phyloP scores from a whole-genome alignment of 768 basidiomycete species.

The Tylopilus rubrobrunneus region DNA sequence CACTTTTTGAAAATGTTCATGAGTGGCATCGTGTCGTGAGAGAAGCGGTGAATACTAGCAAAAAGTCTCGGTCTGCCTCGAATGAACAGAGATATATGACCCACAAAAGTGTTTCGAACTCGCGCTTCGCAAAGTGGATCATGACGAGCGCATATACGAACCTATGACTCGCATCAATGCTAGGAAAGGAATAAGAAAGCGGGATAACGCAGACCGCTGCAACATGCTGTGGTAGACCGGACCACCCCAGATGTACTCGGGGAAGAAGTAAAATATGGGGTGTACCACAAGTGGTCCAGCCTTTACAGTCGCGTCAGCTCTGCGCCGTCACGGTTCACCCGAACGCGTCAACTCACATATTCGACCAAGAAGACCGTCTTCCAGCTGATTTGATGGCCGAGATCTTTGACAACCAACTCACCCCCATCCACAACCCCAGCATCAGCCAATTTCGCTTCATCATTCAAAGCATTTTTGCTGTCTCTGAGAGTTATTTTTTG shows the following conservation, averaged over 20 bases:
- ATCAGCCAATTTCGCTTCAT: slow-evolving; percentile 56
- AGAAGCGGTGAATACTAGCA: slow-evolving; percentile 89
- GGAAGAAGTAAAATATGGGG: slow-evolving; percentile 75
- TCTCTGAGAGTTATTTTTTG: slow-evolving; percentile 71
- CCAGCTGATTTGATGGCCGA: slow-evolving; percentile 90
- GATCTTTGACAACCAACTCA: slow-evolving; percentile 79
- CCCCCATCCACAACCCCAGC: slow-evolving; percentile 56
- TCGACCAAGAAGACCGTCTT: slow-evolving; percentile 85
- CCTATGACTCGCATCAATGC: slow-evolving; percentile 32
- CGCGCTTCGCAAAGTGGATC: slow-evolving; percentile 88
- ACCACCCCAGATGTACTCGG: slow-evolving; percentile 64
- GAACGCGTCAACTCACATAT: slow-evolving; percentile 64
- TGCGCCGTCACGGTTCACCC: not conserved
- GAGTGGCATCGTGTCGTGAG: slow-evolving; percentile 90
- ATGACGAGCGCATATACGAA: slow-evolving; percentile 73
- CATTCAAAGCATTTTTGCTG: slow-evolving; percentile 57
- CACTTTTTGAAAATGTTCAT: slow-evolving; percentile 89
- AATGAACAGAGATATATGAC: slow-evolving; percentile 22
- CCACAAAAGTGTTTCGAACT: slow-evolving; percentile 87
- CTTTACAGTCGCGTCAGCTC: slow-evolving; percentile 37
- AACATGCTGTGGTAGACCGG: slow-evolving; percentile 69
- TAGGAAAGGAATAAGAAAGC: not conserved
- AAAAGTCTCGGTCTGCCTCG: not conserved
- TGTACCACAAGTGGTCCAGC: slow-evolving; percentile 86
- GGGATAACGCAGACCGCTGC: slow-evolving; percentile 53